Conservation (phyloP, 257 asterid genomes). For the Jacaranda copaia region DNA sequence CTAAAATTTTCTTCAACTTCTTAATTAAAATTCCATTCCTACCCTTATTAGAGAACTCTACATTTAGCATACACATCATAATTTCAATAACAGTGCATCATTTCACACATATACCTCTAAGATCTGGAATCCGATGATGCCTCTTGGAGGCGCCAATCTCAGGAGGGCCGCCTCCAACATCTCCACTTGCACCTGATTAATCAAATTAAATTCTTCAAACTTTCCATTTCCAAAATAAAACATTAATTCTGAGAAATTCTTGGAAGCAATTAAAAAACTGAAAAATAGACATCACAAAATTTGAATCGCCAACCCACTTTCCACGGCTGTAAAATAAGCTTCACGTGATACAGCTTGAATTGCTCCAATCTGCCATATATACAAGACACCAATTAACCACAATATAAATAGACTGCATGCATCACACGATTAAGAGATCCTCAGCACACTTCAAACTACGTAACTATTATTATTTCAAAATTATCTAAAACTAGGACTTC, state of each 20-base stretch:
- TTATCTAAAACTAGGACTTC: background rate
- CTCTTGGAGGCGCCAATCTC: conserved; percentile 65
- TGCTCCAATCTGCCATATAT: conserved; percentile 74
- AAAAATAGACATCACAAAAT: background rate
- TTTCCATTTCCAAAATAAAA: too few species aligned
- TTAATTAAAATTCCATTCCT: too few species aligned
- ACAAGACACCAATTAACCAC: background rate
- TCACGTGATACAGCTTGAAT: conserved; percentile 88
- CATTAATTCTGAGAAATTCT: background rate
- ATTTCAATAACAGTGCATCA: background rate
- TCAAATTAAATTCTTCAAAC: background rate
- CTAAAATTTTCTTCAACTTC: too few species aligned
- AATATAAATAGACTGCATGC: background rate
- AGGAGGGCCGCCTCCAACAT: conserved; percentile 45
- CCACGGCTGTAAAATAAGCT: conserved; percentile 75
- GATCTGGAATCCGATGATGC: conserved; percentile 65
- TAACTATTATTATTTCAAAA: background rate
- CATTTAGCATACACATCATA: too few species aligned
- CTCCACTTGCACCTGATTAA: conserved; percentile 60
- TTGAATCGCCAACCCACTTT: conserved; percentile 48
- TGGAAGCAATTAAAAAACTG: background rate
- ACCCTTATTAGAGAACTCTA: too few species aligned
- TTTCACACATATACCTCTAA: conserved; percentile 50
- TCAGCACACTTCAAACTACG: too few species aligned
- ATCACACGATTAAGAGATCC: too few species aligned